Evolutionary conservation across 2,329 filamentous ascomycete species (phyloP).

Genomic region (Xylaria sp.): DNA sequence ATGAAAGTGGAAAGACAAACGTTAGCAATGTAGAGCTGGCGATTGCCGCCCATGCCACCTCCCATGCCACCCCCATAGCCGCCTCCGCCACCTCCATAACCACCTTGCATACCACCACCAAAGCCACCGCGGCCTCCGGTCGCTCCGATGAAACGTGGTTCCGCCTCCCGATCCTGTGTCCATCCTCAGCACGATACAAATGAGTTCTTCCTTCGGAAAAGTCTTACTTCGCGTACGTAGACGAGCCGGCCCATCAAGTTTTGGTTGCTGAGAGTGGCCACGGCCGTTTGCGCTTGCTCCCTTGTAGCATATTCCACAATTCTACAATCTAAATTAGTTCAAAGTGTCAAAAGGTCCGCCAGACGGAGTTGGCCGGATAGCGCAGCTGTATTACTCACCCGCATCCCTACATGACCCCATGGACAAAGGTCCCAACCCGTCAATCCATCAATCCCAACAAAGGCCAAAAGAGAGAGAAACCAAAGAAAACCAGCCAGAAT

Average conservation of each 20-base stretch:
- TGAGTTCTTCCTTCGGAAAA: constrained; percentile 28
- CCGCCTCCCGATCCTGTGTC: constrained; percentile 90
- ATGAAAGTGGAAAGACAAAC: constrained; percentile 74
- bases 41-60: constrained; percentile 68
- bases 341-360: constrained; percentile 1
- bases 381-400: constrained; percentile 74
- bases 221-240: constrained; percentile 92
- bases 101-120: constrained; percentile 58
- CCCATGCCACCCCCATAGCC: constrained; percentile 63
- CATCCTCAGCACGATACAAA: constrained; percentile 39
- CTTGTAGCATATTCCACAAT: constrained; percentile 99
- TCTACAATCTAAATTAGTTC: constrained; percentile 61
- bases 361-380: neutral
- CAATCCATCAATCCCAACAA: constrained; percentile 97
- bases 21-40: constrained; percentile 98
- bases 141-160: constrained; percentile 91
- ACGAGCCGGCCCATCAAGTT: constrained; percentile 98
- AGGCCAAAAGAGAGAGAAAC: constrained; percentile 67
- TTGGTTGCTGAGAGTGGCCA: constrained; percentile 98
- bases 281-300: constrained; percentile 98
- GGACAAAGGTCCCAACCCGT: constrained; percentile 93
- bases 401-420: constrained; percentile 97
- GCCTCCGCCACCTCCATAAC: constrained; percentile 65
- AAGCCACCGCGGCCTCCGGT: constrained; percentile 67
- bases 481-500: constrained; percentile 86